Percentiles rank a stretch among this genome's conserved stretches.
These are phyloP conservation scores for Tausonia pullulans DNA, from an alignment of 1,284 basidiomycete genomes.

Conservation along the genomic window DNA sequence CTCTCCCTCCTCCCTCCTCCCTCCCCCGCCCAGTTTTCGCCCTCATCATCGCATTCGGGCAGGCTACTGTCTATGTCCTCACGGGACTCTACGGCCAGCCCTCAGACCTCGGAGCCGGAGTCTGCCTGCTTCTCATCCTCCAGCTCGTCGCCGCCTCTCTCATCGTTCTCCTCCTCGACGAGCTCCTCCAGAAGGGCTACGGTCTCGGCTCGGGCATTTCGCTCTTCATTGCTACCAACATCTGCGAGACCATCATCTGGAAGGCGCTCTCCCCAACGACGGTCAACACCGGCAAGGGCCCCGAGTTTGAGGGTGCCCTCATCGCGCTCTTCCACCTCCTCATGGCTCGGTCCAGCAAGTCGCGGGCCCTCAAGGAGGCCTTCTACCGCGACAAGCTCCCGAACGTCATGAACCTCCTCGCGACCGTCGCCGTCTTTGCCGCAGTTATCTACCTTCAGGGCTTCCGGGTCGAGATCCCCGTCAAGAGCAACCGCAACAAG, in stretches of 20 bases:
- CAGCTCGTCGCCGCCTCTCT: constrained; percentile 88
- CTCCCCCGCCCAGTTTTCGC: constrained; percentile 64
- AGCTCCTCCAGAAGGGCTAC: constrained; percentile 97
- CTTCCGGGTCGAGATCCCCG: constrained; percentile 93
- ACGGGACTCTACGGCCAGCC: constrained; percentile 95
- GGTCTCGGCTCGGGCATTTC: constrained; percentile 97
- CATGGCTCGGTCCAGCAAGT: constrained; percentile 98
- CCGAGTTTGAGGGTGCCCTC: constrained; percentile 95
- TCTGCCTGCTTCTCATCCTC: constrained; percentile 87
- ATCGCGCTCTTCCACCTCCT: constrained; percentile 94
- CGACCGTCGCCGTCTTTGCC: constrained; percentile 83
- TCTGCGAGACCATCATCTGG: constrained; percentile 98
- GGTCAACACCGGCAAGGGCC: constrained; percentile 93
- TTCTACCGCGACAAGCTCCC: constrained; percentile 96
- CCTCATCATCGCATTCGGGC: constrained; percentile 89
- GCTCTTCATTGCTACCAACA: constrained; percentile 98
- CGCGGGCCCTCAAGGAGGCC: constrained; percentile 89
- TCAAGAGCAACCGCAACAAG: constrained; percentile 92
- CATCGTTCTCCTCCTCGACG: constrained; percentile 96
- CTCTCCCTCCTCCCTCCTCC: not conserved
- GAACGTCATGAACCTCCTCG: constrained; percentile 95
- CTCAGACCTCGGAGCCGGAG: constrained; percentile 85
- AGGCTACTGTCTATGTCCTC: constrained; percentile 93
- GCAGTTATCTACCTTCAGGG: constrained; percentile 97
- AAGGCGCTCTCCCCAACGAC: constrained; percentile 98